Conservation (phyloP, 371 early-diverging fungal genomes). For the Vittaforma corneae region DNA sequence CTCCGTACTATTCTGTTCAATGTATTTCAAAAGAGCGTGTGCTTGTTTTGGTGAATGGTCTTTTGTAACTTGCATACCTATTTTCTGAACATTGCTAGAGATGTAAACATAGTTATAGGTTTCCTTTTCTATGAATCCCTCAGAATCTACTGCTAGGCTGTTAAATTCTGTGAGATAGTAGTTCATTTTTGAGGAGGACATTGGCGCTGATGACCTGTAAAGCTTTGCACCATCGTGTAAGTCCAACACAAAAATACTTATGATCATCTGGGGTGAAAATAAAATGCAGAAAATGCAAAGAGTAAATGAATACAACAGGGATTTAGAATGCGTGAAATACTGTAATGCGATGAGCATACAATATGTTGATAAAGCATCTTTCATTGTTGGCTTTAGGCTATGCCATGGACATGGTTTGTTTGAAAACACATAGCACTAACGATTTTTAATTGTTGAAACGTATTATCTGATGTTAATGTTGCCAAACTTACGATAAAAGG, state of each 20-base stretch:
- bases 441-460: too few relatives aligned
- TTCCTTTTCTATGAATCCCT: conserved; percentile 24
- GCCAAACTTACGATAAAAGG: too few relatives aligned
- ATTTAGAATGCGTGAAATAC: too few relatives aligned
- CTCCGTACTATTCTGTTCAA: conserved; percentile 6
- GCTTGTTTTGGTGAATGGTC: conserved; percentile 6
- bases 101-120: conserved; percentile 34
- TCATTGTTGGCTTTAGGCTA: too few relatives aligned
- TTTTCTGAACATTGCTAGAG: background rate
- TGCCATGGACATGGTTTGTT: too few relatives aligned
- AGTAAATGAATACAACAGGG: too few relatives aligned
- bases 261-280: conserved; percentile 32
- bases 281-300: too few relatives aligned
- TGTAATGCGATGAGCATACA: too few relatives aligned
- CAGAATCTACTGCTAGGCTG: background rate
- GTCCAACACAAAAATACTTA: conserved; percentile 34
- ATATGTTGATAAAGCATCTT: too few relatives aligned
- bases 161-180: conserved; percentile 34
- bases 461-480: too few relatives aligned
- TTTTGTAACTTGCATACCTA: conserved; percentile 20
- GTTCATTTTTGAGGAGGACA: conserved; percentile 30
- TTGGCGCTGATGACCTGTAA: conserved; percentile 8
- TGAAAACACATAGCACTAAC: too few relatives aligned
- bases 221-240: conserved; percentile 11
- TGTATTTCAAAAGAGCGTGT: conserved; percentile 12